Conservation (phyloP, 179 eudicot genomes). For the Actinidia arguta region DNA sequence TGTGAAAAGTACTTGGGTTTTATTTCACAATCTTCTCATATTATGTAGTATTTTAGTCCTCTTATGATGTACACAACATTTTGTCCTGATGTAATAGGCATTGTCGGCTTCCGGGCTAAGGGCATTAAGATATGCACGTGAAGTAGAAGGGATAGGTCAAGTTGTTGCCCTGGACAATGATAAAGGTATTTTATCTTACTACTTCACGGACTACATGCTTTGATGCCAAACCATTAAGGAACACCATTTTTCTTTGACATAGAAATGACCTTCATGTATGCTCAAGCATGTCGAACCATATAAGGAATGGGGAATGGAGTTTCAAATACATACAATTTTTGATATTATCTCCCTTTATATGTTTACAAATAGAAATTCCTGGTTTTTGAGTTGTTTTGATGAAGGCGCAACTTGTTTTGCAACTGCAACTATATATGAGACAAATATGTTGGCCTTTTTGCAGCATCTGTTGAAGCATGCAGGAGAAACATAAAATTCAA, state of each 20-base stretch:
- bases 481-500: slow-evolving; percentile 93
- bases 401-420: background rate
- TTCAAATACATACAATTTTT: background rate
- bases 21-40: background rate
- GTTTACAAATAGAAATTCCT: background rate
- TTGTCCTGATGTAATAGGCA: slow-evolving; percentile 51
- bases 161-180: slow-evolving; percentile 97
- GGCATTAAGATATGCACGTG: slow-evolving; percentile 97
- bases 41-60: background rate
- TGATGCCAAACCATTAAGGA: background rate
- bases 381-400: background rate
- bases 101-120: slow-evolving; percentile 96
- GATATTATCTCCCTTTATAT: background rate
- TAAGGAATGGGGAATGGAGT: background rate
- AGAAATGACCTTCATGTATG: background rate
- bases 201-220: background rate
- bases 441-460: slow-evolving; percentile 21
- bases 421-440: background rate
- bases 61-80: slow-evolving; percentile 3
- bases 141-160: slow-evolving; percentile 87
- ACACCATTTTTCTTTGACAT: background rate
- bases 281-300: background rate
- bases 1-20: no score
- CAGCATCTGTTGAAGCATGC: slow-evolving; percentile 97
- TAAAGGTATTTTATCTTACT: slow-evolving; percentile 53